Evolutionary conservation across 495 filamentous ascomycete genomes (phyloP).

Genomic region (Clohesyomyces aquaticus): DNA sequence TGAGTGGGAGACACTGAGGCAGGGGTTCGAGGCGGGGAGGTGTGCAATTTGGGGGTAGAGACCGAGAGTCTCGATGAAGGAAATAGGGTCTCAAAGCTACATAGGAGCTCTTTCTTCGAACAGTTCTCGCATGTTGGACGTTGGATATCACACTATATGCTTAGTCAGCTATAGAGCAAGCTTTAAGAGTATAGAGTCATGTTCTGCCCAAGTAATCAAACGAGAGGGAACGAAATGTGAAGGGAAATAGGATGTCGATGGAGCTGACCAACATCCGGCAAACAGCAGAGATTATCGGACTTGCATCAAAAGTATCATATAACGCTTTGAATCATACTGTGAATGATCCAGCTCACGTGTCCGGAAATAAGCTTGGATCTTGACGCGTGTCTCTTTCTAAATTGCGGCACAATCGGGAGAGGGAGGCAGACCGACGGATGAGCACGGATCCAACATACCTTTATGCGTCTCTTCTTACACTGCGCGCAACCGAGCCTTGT

Average conservation of each 20-base stretch:
- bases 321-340: too few species aligned
- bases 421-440: background rate
- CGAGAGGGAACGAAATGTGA: too few species aligned
- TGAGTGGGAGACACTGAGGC: background rate
- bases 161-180: background rate
- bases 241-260: too few species aligned
- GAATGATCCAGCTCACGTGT: too few species aligned
- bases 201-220: background rate
- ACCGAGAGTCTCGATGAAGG: constrained; percentile 6
- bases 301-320: too few species aligned
- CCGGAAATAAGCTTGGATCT: too few species aligned
- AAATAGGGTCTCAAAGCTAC: constrained; percentile 21
- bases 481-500: constrained; percentile 37
- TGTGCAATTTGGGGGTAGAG: background rate
- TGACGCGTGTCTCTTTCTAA: background rate
- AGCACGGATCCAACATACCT: constrained; percentile 30
- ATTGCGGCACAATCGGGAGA: background rate
- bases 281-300: too few species aligned
- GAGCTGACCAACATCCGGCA: too few species aligned
- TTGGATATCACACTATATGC: constrained; percentile 24
- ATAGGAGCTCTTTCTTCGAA: constrained; percentile 20
- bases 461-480: constrained; percentile 42
- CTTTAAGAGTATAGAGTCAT: background rate
- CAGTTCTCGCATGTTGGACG: constrained; percentile 23
- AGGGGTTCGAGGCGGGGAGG: background rate